Evolutionary conservation across 2,329 filamentous ascomycete species (phyloP).

Genomic region (Intubia oerlemansii): DNA sequence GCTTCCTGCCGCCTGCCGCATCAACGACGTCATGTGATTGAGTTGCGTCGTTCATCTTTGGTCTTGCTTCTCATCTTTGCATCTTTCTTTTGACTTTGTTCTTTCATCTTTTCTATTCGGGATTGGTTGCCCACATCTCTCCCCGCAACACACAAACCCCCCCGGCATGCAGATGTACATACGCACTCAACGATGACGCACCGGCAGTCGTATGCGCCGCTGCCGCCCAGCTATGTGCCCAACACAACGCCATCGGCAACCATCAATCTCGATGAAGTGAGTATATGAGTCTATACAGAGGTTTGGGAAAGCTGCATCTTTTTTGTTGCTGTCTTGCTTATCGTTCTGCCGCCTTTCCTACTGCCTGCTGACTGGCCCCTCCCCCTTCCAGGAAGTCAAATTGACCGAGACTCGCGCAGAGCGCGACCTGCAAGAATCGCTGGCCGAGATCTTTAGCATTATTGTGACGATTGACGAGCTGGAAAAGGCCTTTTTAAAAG

Average conservation of each 20-base stretch:
- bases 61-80: too few relatives aligned
- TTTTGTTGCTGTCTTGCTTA: slow-evolving; percentile 6
- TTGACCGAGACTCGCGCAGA: slow-evolving; percentile 70
- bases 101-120: too few relatives aligned
- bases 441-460: slow-evolving; percentile 95
- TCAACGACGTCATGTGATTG: too few relatives aligned
- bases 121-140: too few relatives aligned
- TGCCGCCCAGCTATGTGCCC: slow-evolving; percentile 78
- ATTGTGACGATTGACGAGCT: slow-evolving; percentile 88
- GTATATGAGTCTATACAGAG: too few relatives aligned
- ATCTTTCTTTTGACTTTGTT: too few relatives aligned
- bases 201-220: slow-evolving; percentile 63
- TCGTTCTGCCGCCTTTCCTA: not conserved
- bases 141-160: too few relatives aligned
- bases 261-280: slow-evolving; percentile 86
- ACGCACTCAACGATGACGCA: slow-evolving; percentile 24
- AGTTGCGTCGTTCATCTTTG: too few relatives aligned
- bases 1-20: too few relatives aligned
- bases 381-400: too few relatives aligned
- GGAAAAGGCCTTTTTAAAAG: slow-evolving; percentile 90
- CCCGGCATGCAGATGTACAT: too few relatives aligned
- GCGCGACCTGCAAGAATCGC: slow-evolving; percentile 82
- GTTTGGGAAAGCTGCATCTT: too few relatives aligned
- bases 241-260: slow-evolving; percentile 65
- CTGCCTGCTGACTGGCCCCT: slow-evolving; percentile 39